Evolutionary conservation across 2,329 filamentous ascomycete species (phyloP), one percentile per base, ranked within the genome.

Genomic region (Paraconiothyrium brasiliense): DNA sequence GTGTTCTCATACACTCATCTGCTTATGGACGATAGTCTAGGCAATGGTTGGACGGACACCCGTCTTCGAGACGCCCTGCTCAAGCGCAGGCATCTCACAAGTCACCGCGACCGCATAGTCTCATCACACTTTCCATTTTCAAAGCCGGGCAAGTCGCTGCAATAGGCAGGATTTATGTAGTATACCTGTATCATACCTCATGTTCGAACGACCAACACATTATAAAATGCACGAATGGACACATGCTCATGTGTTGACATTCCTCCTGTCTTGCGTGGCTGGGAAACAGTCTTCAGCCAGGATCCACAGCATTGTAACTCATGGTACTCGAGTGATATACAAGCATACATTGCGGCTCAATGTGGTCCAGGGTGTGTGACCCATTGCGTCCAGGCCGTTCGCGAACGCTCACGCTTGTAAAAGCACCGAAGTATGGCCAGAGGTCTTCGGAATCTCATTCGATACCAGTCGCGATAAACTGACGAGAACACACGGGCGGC

Each of bases 1-100:
- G 87, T 98, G 2, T 98, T 97, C 80, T 89, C 93, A 3, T 99
- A 97, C 78, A 94, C 92, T 0, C 88, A 96, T 77, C 82, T 97
- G 54, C 82, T 98, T 56, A 79, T 97, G 55, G 88, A 91, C 62
- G 84, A 88, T 37, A 72, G 71, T 1, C 71, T 93, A 66, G 82
- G 79, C 1, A 73, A 74, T 16, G 75, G 73, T 10, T 94, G 92
- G 91, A 82, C 81, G 61, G 87, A 92, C 59, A 85, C 84, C 62
- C 82, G 83, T 57, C 79, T 97, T 55, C 82, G 78, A 14, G 83
- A 85, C 58, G 80, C 86, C 54, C 73, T 97, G 60, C 78, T 76
- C 55, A 81, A 81, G 60, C 85, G 88, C 69, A 81, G 82, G 7
- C 89, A 88, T 68, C 82, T 97, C 64, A 86, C 91, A 60, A 80